These are phyloP conservation scores for Umbelopsis sp. DNA, from an alignment of 371 early-diverging fungal species.

Conservation along the genomic window DNA sequence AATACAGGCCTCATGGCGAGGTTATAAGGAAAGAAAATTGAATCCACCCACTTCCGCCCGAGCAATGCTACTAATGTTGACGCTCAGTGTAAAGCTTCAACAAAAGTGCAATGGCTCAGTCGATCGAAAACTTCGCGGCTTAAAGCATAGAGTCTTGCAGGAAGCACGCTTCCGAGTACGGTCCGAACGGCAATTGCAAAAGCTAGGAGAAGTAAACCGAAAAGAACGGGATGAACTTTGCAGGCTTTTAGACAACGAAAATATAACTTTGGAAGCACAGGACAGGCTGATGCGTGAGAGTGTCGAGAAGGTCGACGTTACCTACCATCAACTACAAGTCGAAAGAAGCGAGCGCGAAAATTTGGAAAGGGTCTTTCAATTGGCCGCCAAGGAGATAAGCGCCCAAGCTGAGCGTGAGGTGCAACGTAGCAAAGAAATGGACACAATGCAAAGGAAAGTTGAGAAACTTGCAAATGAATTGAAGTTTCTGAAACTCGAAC, in stretches of 20 bases:
- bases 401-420: constrained; percentile 7
- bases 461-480: constrained; percentile 2
- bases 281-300: not conserved
- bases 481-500: not conserved
- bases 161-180: constrained; percentile 9
- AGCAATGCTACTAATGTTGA: not conserved
- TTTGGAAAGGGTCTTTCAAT: not conserved
- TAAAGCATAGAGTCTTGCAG: constrained; percentile 11
- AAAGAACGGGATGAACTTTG: constrained; percentile 11
- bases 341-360: constrained; percentile 3
- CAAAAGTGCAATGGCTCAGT: not conserved
- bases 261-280: constrained; percentile 4
- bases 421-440: constrained; percentile 10
- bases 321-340: not conserved
- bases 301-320: not conserved
- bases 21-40: not conserved
- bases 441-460: not conserved
- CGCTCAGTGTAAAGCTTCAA: not conserved
- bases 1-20: constrained; percentile 3
- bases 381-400: constrained; percentile 8
- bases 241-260: not conserved
- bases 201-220: constrained; percentile 1
- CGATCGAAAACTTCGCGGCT: constrained; percentile 6
- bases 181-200: constrained; percentile 11
- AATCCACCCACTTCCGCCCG: not conserved